Evolutionary conservation across 352 stramenopile genomes (phyloP).

Genomic region (Phytophthora multivora): DNA sequence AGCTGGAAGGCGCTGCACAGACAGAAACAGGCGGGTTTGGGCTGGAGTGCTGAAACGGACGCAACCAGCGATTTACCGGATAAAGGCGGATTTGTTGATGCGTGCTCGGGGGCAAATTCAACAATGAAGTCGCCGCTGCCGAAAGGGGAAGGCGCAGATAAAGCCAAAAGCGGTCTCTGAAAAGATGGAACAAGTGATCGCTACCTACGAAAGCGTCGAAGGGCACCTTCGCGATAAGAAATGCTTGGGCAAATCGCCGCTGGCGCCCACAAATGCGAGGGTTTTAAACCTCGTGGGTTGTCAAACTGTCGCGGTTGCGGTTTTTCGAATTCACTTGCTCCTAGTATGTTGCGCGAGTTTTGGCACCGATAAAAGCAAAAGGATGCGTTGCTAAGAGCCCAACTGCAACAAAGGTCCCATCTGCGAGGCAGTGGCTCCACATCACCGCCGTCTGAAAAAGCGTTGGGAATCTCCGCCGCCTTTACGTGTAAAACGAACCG

Average conservation of each 20-base stretch:
- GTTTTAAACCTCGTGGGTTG: constrained; percentile 16
- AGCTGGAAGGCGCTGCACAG: constrained; percentile 23
- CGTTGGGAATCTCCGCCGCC: constrained; percentile 19
- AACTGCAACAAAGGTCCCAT: constrained; percentile 43
- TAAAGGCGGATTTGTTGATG: constrained; percentile 4
- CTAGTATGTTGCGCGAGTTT: constrained; percentile 18
- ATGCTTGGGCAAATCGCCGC: not conserved
- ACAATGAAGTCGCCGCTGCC: constrained; percentile 40
- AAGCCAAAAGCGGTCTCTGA: not conserved
- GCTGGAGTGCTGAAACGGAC: constrained; percentile 27
- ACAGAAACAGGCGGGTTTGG: constrained; percentile 25
- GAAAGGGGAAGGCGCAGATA: constrained; percentile 3
- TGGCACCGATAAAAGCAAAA: constrained; percentile 18
- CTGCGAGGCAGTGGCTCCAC: constrained; percentile 19
- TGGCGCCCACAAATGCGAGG: constrained; percentile 16
- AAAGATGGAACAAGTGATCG: constrained; percentile 9
- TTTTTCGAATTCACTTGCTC: constrained; percentile 10
- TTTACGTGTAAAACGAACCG: constrained; percentile 7
- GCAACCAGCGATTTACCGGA: constrained; percentile 12
- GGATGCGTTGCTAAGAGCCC: constrained; percentile 30
- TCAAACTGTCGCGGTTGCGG: constrained; percentile 31
- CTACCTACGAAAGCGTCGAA: constrained; percentile 3
- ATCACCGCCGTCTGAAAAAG: constrained; percentile 7
- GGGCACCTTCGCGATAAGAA: constrained; percentile 17
- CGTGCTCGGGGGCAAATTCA: constrained; percentile 44